Evolutionary conservation across 1,139 yeast species (phyloP), one percentile per base, ranked within the genome.

Genomic region (Blastobotrys capitulatus): DNA sequence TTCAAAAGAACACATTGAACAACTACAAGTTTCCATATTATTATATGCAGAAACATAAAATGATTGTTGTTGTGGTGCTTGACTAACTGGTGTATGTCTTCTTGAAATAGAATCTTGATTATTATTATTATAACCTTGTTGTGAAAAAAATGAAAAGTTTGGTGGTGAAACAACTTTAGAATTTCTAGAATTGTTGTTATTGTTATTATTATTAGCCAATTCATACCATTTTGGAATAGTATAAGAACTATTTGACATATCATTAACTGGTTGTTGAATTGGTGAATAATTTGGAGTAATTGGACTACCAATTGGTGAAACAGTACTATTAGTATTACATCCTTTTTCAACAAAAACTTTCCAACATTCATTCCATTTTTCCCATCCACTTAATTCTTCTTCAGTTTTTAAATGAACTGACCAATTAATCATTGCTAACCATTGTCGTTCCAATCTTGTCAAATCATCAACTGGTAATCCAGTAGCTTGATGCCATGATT

Each of bases 401-500:
- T 59, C 60, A 38, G 57, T 52, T n/a, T 38, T 38, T 15, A 65
- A 57, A 44, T 63, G 65, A 16, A 69, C 55, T 35, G 61, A 55
- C 71, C 72, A 68, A 46, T 60, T 53, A 48, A 68, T 61, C 20
- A 60, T 57, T 39, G 52, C 50, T 48, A 92, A 75, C 97, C 97
- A 92, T 45, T 72, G 74, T 52, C 78, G 77, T 71, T 92, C 98
- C 56, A 79, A 72, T 22, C 67, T 63, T 60, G 90, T 88, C 54
- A 92, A 74, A 37, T 75, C 70, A 2, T 61, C 61, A 48, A 87
- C 74, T 15, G 79, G 71, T 55, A 92, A 76, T 25, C 95, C 95
- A 13, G 97, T 86, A 20, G 97, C 97, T 50, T 89, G 92, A 43
- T 89, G 78, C 98, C 98, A 92, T 9, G 96, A 88, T 63, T 82